Percentiles rank a stretch among this genome's conserved stretches.
These are phyloP conservation scores for Isatis tinctoria DNA, from an alignment of 345 rosid species.

Conservation along the genomic window DNA sequence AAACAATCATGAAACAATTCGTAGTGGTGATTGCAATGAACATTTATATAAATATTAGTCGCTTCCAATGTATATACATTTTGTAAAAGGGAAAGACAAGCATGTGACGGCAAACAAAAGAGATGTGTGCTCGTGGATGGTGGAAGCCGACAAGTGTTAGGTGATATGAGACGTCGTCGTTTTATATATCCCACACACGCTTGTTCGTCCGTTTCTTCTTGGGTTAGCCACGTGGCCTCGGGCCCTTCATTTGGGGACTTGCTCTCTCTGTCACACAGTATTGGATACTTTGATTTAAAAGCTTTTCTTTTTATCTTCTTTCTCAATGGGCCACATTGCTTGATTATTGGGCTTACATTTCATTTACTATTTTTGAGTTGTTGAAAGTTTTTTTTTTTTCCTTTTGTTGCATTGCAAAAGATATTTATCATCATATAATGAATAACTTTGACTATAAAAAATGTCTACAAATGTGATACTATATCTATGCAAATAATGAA, in stretches of 20 bases:
- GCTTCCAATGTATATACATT: neutral
- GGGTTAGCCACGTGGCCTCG: slow-evolving; percentile 12
- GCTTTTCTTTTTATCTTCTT: neutral
- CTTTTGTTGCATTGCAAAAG: neutral
- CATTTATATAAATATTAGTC: neutral
- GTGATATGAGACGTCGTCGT: slow-evolving; percentile 27
- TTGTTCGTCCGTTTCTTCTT: slow-evolving; percentile 25
- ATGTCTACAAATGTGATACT: neutral
- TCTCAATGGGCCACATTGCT: neutral
- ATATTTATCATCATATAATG: neutral
- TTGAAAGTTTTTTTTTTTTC: neutral
- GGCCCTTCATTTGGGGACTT: neutral
- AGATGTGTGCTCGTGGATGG: slow-evolving; percentile 21
- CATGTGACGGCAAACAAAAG: slow-evolving; percentile 12
- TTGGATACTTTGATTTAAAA: neutral
- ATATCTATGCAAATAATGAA: too few relatives aligned
- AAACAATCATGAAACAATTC: slow-evolving; percentile 13
- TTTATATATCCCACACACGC: slow-evolving; percentile 22
- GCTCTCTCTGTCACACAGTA: neutral
- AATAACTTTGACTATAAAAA: neutral
- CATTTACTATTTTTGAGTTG: neutral
- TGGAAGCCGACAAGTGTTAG: slow-evolving; percentile 29
- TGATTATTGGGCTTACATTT: neutral
- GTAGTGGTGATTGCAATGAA: slow-evolving; percentile 13
- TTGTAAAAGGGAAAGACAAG: neutral